Conservation (phyloP, 192 early-diverging fungal genomes). For the Backusella sp. region DNA sequence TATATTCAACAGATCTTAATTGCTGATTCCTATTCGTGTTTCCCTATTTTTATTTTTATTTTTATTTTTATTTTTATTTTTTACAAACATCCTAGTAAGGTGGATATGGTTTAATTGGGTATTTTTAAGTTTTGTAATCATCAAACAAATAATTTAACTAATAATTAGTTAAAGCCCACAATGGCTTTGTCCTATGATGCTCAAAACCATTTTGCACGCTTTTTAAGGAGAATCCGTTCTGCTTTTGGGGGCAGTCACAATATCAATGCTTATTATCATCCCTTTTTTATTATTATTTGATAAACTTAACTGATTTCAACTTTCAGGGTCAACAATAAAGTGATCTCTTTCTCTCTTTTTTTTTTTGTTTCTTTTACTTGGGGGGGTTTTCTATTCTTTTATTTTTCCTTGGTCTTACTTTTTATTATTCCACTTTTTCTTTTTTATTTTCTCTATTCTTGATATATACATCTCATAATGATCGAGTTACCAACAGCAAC, state of each 20-base stretch:
- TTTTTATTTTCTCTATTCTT: neutral
- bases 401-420: neutral
- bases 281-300: constrained; percentile 2
- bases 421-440: neutral
- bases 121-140: neutral
- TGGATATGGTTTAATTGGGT: neutral
- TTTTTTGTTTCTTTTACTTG: neutral
- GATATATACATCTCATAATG: neutral
- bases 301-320: constrained; percentile 5
- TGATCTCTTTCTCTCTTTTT: neutral
- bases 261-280: neutral
- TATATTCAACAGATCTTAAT: too few relatives aligned
- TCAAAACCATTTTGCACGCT: neutral
- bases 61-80: too few relatives aligned
- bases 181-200: neutral
- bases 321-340: neutral
- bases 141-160: neutral
- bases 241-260: constrained; percentile 2
- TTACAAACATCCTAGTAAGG: neutral
- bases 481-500: constrained; percentile 40
- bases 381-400: neutral
- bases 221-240: neutral
- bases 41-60: too few relatives aligned
- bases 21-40: too few relatives aligned
- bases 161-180: neutral